Base-by-base conservation (phyloP, 2,329 filamentous ascomycete species). In the Amauroascus niger region DNA sequence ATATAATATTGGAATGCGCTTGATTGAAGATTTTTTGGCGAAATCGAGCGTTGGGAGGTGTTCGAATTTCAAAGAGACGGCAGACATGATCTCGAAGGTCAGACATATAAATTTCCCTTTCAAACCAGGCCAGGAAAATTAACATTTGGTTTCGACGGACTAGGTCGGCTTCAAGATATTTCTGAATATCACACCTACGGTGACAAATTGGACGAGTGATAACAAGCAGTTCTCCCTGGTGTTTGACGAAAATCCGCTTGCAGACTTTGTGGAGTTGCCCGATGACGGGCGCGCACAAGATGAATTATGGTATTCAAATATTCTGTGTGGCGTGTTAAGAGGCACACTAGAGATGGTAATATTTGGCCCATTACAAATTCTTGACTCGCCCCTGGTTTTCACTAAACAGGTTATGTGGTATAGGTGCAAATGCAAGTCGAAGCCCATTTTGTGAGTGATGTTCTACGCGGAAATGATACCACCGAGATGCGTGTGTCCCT, bases 91-190 rank as follows among this genome's bases (percentile, higher is more conserved):
- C 63, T 83, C 91, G 40, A 93, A 91, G 78, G 90, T 91, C 69
- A 4, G 68, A 26, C n/a, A 18, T 14, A 14, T 7, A 3, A 6
- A 1, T 5, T n/a, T 3, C 28, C 22, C 6, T 6, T 37, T 24
- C 6, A 8, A 14, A 14, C 2, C 13, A 9, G 11, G 22, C 9
- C 20, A 2, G 22, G 7, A 13, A 40, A 2, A 28, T 14, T 16
- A 26, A 49, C 8, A 28, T 39, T n/a, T 22, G 47, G n/a, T 14
- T 26, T 28, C 11, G 13, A 18, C 5, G 22, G 1, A 26, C n/a
- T 45, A 96, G 87, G 86, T 98, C 60, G 93, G 93, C 54, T 98
- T 98, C 76, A 97, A 98, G 74, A 95, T 98, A 60, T 98, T 98
- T 69, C 81, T 98, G 57, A 98, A 98, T 66, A 89, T 96, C 62